phyloP scores from a whole-genome alignment of 2,329 filamentous ascomycete species.

The Botryotinia convoluta region DNA sequence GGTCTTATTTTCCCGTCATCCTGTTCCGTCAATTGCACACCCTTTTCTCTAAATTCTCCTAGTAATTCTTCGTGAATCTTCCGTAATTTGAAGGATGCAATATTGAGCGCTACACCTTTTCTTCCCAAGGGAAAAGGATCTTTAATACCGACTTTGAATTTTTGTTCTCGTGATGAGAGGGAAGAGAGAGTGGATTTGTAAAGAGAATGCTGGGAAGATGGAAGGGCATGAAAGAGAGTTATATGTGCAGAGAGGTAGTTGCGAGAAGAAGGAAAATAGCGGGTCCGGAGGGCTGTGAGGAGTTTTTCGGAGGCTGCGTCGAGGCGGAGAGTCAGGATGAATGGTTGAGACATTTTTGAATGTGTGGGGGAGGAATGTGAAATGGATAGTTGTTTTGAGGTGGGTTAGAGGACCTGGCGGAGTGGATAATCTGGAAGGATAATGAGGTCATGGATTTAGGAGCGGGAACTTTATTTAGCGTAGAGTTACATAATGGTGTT shows the following conservation, averaged over 20 bases:
- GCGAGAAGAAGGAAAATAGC: conserved; percentile 7
- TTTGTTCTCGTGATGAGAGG: not conserved
- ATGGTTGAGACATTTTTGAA: conserved; percentile 20
- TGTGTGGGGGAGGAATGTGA: not conserved
- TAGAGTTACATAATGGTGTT: not conserved
- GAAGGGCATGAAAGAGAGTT: conserved; percentile 21
- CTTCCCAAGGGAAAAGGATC: not conserved
- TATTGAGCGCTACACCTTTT: conserved; percentile 2
- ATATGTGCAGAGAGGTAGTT: conserved; percentile 22
- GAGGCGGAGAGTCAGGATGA: conserved; percentile 20
- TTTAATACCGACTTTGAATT: conserved; percentile 17
- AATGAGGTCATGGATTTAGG: not conserved
- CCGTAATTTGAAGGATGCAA: not conserved
- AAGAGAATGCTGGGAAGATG: not conserved
- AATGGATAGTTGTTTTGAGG: not conserved
- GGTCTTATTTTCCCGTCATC: conserved; percentile 9
- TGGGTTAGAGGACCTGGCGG: not conserved
- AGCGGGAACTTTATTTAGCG: not conserved
- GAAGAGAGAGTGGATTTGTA: not conserved
- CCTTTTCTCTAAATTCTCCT: not conserved
- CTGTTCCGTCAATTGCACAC: conserved; percentile 18
- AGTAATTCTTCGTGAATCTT: not conserved
- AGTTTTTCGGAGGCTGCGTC: conserved; percentile 14
- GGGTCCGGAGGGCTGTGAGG: conserved; percentile 13
- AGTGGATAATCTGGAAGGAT: not conserved